Conservation (phyloP, 1,284 basidiomycete genomes). For the Cutaneotrichosporon sp. region DNA sequence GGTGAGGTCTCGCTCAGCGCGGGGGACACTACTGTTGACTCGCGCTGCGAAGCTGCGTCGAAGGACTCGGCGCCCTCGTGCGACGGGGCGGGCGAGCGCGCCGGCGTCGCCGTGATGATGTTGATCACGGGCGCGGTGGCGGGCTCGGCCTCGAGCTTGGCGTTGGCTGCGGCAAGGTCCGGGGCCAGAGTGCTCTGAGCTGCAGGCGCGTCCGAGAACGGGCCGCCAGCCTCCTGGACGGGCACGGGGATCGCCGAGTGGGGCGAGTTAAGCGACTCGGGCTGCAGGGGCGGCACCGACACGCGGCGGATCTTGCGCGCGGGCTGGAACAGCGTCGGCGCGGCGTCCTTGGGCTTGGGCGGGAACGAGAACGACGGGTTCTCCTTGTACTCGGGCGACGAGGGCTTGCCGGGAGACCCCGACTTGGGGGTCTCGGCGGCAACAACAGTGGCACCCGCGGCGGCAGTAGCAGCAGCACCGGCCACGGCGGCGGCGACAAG, state of each 20-base stretch:
- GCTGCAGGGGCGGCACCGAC: constrained; percentile 3
- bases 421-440: background rate
- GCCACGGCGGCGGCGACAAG: background rate
- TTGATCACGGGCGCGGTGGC: background rate
- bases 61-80: background rate
- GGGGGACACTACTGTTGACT: background rate
- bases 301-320: constrained; percentile 7
- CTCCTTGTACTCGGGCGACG: constrained; percentile 1
- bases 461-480: background rate
- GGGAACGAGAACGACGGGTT: constrained; percentile 4
- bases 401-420: background rate
- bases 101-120: constrained; percentile 5
- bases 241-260: background rate
- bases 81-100: constrained; percentile 1
- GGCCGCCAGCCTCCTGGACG: background rate
- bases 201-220: background rate
- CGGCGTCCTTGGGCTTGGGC: constrained; percentile 3
- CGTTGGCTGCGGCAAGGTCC: background rate
- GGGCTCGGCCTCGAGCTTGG: background rate
- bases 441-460: background rate
- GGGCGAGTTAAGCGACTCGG: constrained; percentile 9
- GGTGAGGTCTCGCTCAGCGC: background rate
- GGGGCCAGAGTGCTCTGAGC: background rate
- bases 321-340: background rate
- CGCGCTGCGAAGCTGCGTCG: background rate